Conservation (phyloP, 192 early-diverging fungal genomes). For the Chytriomyces sp. region DNA sequence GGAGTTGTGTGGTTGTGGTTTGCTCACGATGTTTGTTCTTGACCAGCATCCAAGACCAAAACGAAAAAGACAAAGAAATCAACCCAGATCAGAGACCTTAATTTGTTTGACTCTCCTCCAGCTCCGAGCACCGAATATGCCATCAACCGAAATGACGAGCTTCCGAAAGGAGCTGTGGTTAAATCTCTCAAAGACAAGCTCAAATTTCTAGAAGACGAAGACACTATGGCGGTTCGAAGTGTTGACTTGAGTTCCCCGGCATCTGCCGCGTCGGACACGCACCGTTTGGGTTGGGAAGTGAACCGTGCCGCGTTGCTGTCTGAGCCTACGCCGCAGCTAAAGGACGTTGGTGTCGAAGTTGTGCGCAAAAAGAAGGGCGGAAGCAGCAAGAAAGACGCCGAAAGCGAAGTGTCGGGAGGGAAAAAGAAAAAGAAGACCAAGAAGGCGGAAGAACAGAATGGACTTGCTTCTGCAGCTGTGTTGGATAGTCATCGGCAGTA, state of each 20-base stretch:
- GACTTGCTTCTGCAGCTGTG: neutral
- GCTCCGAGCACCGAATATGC: constrained; percentile 38
- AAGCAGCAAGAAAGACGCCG: neutral
- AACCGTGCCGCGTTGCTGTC: constrained; percentile 28
- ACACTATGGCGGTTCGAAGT: constrained; percentile 47
- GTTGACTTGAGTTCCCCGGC: constrained; percentile 42
- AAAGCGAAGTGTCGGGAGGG: neutral
- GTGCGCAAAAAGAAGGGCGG: constrained; percentile 18
- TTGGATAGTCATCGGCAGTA: neutral
- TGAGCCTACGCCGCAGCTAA: constrained; percentile 7
- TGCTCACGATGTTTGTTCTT: too few species aligned
- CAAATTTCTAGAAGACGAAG: constrained; percentile 25
- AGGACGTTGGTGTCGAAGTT: constrained; percentile 22
- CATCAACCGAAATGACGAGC: constrained; percentile 47
- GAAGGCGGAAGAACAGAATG: constrained; percentile 6
- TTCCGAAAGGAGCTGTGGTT: constrained; percentile 35
- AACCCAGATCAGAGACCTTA: neutral
- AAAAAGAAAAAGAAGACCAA: constrained; percentile 30
- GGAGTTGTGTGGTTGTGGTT: too few species aligned
- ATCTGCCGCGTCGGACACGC: neutral
- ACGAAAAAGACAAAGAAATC: constrained; percentile 25
- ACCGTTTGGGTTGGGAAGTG: constrained; percentile 29
- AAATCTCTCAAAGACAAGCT: constrained; percentile 14
- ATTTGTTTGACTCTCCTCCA: constrained; percentile 27
- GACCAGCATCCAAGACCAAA: neutral